phyloP scores from a whole-genome alignment of 805 yeast genomes.

The Clavispora fructus region DNA sequence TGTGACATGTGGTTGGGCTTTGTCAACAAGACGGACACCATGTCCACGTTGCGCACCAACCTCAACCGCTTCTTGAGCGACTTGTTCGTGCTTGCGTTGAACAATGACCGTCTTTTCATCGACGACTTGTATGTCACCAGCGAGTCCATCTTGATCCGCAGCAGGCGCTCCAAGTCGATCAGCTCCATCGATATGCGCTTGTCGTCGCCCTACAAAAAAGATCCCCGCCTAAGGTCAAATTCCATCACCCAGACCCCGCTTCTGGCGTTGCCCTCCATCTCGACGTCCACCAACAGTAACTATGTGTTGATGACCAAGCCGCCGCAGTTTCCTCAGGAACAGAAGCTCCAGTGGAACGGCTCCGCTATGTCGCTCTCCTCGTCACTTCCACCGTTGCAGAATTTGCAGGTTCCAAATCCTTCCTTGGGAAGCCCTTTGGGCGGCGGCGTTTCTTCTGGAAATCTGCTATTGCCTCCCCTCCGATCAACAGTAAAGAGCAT shows the following conservation, averaged over 20 bases:
- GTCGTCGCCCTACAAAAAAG: background rate
- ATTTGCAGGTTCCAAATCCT: background rate
- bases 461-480: background rate
- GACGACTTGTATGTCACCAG: slow-evolving; percentile 3
- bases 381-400: background rate
- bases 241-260: background rate
- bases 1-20: slow-evolving; percentile 21
- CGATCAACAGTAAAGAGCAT: background rate
- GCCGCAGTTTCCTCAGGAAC: background rate
- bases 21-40: slow-evolving; percentile 5
- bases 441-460: background rate
- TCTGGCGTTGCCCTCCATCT: background rate
- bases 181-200: slow-evolving; percentile 2
- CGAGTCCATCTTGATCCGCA: slow-evolving; percentile 5
- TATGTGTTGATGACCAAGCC: slow-evolving; percentile 2
- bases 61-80: slow-evolving; percentile 12
- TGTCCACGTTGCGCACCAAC: slow-evolving; percentile 12
- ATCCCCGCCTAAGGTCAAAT: background rate
- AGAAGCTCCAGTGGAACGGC: background rate
- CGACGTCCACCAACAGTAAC: background rate
- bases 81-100: slow-evolving; percentile 7
- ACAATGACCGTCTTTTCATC: slow-evolving; percentile 3
- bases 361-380: background rate
- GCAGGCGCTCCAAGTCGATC: slow-evolving; percentile 6
- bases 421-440: background rate